Percentiles rank a stretch among this genome's conserved stretches.
These are phyloP conservation scores for Thoreauomyces humboldtii DNA, from an alignment of 192 early-diverging fungal genomes.

Conservation along the genomic window DNA sequence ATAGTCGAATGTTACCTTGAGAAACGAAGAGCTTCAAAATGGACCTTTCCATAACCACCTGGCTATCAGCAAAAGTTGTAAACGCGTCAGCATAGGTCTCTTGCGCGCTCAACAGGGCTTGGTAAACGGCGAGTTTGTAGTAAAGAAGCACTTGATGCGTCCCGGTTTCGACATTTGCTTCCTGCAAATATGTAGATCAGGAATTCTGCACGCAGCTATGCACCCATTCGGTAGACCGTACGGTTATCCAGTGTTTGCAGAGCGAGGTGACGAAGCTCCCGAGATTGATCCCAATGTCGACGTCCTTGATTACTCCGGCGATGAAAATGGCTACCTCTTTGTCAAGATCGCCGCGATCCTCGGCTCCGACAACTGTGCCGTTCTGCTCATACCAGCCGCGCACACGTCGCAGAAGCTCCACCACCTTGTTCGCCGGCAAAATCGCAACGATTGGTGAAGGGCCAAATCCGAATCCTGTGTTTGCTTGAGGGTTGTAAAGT, in stretches of 20 bases:
- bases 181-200: neutral
- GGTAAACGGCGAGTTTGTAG: neutral
- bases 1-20: no score
- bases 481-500: neutral
- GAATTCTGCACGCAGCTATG: no score
- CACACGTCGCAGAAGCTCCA: constrained; percentile 7
- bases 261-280: constrained; percentile 35
- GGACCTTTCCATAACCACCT: neutral
- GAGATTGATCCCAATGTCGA: constrained; percentile 40
- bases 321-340: constrained; percentile 27
- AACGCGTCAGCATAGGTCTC: constrained; percentile 2
- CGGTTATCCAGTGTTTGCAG: constrained; percentile 13
- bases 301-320: constrained; percentile 8
- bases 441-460: neutral
- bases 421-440: neutral
- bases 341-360: neutral
- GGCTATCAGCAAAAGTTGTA: neutral
- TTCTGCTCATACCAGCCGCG: constrained; percentile 24
- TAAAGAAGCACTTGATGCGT: constrained; percentile 4
- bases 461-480: neutral
- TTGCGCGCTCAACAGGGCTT: neutral
- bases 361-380: constrained; percentile 8
- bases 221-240: no score
- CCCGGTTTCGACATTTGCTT: neutral
- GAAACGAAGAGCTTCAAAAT: constrained; percentile 10